Evolutionary conservation across 2,329 filamentous ascomycete species (phyloP).

Genomic region (Xylariaceae sp.): DNA sequence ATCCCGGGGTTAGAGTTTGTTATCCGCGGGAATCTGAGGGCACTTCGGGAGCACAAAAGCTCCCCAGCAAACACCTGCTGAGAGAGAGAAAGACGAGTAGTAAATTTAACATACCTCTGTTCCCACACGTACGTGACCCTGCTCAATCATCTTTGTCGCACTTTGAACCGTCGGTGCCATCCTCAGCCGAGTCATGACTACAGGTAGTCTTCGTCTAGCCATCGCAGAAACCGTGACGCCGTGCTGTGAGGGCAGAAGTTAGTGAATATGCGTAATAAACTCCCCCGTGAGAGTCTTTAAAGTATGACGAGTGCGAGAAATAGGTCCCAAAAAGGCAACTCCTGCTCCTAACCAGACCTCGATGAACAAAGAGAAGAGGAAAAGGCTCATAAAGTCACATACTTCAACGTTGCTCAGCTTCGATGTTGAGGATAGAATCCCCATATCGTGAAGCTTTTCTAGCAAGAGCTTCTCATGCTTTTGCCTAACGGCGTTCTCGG

Average conservation of each 20-base stretch:
- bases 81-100: not conserved
- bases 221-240: constrained; percentile 89
- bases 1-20: not conserved
- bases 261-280: no score
- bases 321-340: no score
- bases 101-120: constrained; percentile 66
- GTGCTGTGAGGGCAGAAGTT: no score
- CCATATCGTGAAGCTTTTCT: constrained; percentile 93
- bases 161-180: constrained; percentile 89
- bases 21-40: not conserved
- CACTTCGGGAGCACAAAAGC: not conserved
- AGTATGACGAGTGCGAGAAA: no score
- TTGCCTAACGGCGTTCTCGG: constrained; percentile 75
- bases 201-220: constrained; percentile 80
- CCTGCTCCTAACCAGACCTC: not conserved
- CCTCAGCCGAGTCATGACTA: constrained; percentile 83
- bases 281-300: no score
- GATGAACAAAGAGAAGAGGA: not conserved
- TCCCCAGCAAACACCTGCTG: no score
- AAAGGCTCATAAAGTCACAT: not conserved
- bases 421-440: constrained; percentile 75
- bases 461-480: constrained; percentile 88
- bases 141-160: constrained; percentile 86
- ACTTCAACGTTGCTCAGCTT: constrained; percentile 77
- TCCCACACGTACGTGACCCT: constrained; percentile 90